Evolutionary conservation across 805 yeast species (phyloP), one percentile per base, ranked within the genome.

Genomic region (Scheffersomyces amazonensis): DNA sequence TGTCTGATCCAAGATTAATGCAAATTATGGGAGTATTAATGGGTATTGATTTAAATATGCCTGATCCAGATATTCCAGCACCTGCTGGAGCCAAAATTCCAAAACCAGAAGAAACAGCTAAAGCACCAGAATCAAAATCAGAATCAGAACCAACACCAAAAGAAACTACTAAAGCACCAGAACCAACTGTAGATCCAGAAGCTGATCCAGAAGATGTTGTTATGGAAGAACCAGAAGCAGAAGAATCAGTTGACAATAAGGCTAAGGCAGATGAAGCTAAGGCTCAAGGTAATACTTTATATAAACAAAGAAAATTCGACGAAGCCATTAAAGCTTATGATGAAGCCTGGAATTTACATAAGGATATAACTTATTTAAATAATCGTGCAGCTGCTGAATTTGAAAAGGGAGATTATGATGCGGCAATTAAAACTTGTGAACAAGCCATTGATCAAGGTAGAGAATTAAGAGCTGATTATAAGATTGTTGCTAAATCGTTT

Each of bases 371-470:
- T 1, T 93, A 85, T 60, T 75, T 93, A 60, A 93, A 95, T 73
- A 93, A 93, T 74, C 81, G 95, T 55, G 93, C 99, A 28, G 98
- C 99, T 40, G 99, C 99, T 23, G 96, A 93, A 66, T 93, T 66
- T 57, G 99, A 93, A 69, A 88, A 90, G 63, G 96, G 93, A 45
- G 96, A 89, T 56, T 86, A 77, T 54, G 96, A 89, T 41, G 66
- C 81, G 9, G 90, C 96, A 29, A 86, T 93, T 48, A 66, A 73
- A 42, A 87, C 97, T 4, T 83, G 96, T 62, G 69, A 78, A 50
- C 65, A 66, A 35, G 98, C 99, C 18, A 77, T 91, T 46, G 96
- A 87, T 30, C 81, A 86, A 60, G 96, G 96, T 48, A 80, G 96
- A 69, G 91, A 83, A 51, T 54, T 75, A 61, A 86, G 95, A 65